Evolutionary conservation across 352 stramenopile genomes (phyloP).

Genomic region (Phytophthora aleatoria): DNA sequence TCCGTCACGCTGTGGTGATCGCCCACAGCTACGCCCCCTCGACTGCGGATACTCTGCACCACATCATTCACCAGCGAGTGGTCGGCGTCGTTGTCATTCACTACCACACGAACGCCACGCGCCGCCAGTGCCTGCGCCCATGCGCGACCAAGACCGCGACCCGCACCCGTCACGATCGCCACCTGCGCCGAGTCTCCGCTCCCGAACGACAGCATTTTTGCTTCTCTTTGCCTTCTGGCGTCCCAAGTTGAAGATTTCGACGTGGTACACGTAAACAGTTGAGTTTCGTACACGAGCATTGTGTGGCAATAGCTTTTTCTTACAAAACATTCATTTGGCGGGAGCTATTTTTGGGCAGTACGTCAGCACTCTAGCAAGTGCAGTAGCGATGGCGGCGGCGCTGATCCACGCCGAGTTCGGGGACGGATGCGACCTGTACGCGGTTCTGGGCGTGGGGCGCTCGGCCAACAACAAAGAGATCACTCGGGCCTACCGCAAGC

Average conservation of each 20-base stretch:
- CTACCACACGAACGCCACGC: slow-evolving; percentile 57
- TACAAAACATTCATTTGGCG: slow-evolving; percentile 2
- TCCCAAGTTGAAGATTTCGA: slow-evolving; percentile 36
- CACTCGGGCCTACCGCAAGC: slow-evolving; percentile 69
- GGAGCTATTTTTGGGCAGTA: slow-evolving; percentile 20
- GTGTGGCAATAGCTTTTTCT: neutral
- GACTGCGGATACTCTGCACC: slow-evolving; percentile 41
- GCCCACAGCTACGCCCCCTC: slow-evolving; percentile 49
- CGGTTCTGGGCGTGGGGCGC: slow-evolving; percentile 64
- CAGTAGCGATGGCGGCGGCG: slow-evolving; percentile 36
- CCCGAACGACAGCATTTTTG: slow-evolving; percentile 48
- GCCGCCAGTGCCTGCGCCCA: slow-evolving; percentile 55
- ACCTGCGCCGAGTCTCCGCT: slow-evolving; percentile 54
- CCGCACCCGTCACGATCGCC: slow-evolving; percentile 67
- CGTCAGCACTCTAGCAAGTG: slow-evolving; percentile 7
- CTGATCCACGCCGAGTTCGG: slow-evolving; percentile 67
- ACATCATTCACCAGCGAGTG: slow-evolving; percentile 48
- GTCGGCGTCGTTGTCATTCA: slow-evolving; percentile 73
- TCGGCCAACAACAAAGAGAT: slow-evolving; percentile 72
- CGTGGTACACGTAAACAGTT: slow-evolving; percentile 28
- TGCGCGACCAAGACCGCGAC: slow-evolving; percentile 50
- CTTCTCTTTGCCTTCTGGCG: slow-evolving; percentile 7
- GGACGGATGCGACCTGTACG: slow-evolving; percentile 77
- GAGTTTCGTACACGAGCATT: slow-evolving; percentile 9
- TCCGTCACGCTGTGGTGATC: slow-evolving; percentile 61